Base-by-base conservation (phyloP, 2,329 filamentous ascomycete genomes). In the Gnomoniopsis smithogilvyi region DNA sequence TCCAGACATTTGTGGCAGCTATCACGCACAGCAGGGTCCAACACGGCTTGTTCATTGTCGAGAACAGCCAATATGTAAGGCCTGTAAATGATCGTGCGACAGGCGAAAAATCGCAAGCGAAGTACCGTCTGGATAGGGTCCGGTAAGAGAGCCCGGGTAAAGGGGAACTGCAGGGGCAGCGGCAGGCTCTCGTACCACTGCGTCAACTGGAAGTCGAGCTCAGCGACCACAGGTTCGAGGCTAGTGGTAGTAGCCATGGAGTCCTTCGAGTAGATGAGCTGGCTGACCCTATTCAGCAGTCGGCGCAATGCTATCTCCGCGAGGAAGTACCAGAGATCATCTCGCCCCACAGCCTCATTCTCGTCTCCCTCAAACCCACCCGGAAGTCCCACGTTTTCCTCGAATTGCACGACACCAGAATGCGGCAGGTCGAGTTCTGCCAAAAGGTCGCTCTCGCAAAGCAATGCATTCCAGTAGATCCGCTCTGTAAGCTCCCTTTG, bases 121-220 rank as follows among this genome's bases (percentile, higher is more conserved):
- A 95, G 76, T 8, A 94, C 90, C 0, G 89, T 92, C 72, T 94
- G 91, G 6, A 92, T 85, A 3, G 89, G 87, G 67, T 92, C 89
- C 58, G 85, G 81, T 26, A 92, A 77, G 53, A 87, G 81, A 0
- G 83, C 78, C 56, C 86, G 80, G 38, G 85, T 85, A 67, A 91
- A 89, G 1, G 90, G 88, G 65, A 95, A 95, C 66, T 92, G 90
- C 60, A 95, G 80, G 3, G 90, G 83, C 45, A 84, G 71, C 6
- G 91, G 91, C 47, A 95, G 78, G 64, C 84, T 89, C 67, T 92
- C 90, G 69, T 94, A 93, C 91, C 90, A 95, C 69, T 94, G 90
- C 6, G 86, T 88, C 52, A 95, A 76, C 72, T 95, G 91, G 68
- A 87, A 92, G 70, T 94, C 91, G 41, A 95, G 80, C 70, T 94